A percentile compares a stretch with the other conserved stretches of the same genome.
Conservation (phyloP, 2,329 filamentous ascomycete species). For the Aspergillus texensis region DNA sequence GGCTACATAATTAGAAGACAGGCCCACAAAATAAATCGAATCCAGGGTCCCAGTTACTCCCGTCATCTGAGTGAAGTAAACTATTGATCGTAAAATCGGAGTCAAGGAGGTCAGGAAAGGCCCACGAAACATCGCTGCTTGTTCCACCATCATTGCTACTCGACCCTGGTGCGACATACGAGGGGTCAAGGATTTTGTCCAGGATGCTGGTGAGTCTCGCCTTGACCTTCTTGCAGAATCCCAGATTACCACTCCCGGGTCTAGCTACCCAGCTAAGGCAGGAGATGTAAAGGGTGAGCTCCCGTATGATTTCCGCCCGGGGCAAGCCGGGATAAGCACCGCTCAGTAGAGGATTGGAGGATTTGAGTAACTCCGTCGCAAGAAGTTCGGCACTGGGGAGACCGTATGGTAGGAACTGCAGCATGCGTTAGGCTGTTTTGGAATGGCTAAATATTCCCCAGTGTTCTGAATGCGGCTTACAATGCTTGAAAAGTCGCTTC, state of each 20-base stretch:
- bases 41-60: neutral
- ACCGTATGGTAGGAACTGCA: neutral
- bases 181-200: conserved; percentile 6
- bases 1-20: neutral
- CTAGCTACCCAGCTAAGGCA: neutral
- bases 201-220: conserved; percentile 5
- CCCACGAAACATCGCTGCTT: neutral
- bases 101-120: neutral
- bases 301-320: neutral
- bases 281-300: neutral
- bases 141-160: neutral
- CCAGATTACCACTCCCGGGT: neutral
- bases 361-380: neutral
- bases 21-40: neutral
- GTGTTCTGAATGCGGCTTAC: neutral
- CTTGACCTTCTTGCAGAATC: conserved; percentile 5
- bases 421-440: neutral
- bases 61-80: neutral
- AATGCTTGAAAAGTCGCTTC: neutral
- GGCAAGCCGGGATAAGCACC: neutral
- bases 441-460: neutral
- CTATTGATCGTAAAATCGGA: neutral
- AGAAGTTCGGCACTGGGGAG: neutral
- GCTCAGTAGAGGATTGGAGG: neutral
- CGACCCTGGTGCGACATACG: neutral